These are phyloP conservation scores for Curvularia spicifera DNA, from an alignment of 2,329 filamentous ascomycete species.

Conservation along the genomic window DNA sequence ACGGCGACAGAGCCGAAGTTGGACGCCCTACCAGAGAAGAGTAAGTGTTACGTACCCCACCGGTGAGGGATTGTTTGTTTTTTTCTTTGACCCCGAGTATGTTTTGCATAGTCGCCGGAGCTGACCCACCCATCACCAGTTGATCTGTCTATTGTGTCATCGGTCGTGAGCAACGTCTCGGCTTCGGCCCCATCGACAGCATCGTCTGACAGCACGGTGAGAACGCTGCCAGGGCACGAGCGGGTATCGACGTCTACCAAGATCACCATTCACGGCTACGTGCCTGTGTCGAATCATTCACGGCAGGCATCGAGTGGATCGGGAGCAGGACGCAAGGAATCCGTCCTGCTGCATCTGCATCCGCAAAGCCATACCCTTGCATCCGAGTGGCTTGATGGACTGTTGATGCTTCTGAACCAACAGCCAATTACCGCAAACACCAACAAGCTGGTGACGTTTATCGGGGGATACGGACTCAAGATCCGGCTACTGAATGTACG, in stretches of 20 bases:
- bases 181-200: slow-evolving; percentile 61
- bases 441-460: slow-evolving; percentile 82
- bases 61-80: neutral
- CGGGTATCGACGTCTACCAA: slow-evolving; percentile 68
- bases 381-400: slow-evolving; percentile 94
- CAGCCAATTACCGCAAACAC: slow-evolving; percentile 97
- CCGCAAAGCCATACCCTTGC: slow-evolving; percentile 81
- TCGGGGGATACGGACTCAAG: slow-evolving; percentile 90
- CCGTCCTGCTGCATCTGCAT: slow-evolving; percentile 80
- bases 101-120: slow-evolving; percentile 29
- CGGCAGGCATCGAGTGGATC: slow-evolving; percentile 42
- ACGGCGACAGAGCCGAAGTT: slow-evolving; percentile 70
- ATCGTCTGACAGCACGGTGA: slow-evolving; percentile 57
- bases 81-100: slow-evolving; percentile 7
- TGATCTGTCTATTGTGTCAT: slow-evolving; percentile 85
- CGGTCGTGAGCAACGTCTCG: slow-evolving; percentile 91
- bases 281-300: slow-evolving; percentile 43
- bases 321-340: slow-evolving; percentile 62
- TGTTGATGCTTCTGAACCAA: slow-evolving; percentile 94
- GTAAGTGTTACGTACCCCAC: slow-evolving; percentile 49
- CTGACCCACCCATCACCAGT: slow-evolving; percentile 56
- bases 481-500: slow-evolving; percentile 90
- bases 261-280: slow-evolving; percentile 86
- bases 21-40: slow-evolving; percentile 76
- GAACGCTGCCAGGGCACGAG: slow-evolving; percentile 42